Base-by-base conservation (phyloP, 371 early-diverging fungal genomes). In the Mucor racemosus region DNA sequence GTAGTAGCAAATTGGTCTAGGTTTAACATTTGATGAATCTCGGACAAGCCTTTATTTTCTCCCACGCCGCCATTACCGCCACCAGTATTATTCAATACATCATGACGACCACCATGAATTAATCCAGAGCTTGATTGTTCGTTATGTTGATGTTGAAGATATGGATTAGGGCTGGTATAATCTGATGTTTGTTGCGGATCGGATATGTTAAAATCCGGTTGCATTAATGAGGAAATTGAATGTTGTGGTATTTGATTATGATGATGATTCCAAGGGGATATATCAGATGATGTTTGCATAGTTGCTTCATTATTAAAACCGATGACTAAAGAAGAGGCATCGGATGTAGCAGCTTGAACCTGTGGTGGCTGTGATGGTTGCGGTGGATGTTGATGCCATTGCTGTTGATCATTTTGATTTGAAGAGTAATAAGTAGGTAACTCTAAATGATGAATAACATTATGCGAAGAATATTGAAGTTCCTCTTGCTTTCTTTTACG, bases 41-140 rank as follows among this genome's bases (percentile, higher is more conserved):
- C 62, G 13, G 56, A 53, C 53, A 53, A 6, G 14, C 53, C 31
- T 53, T 53, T 31, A 31, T 67, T 67, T 67, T 67, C 67, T 67
- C 67, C 67, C 67, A 67, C 67, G 62, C 64, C 64, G 21, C 53
- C 56, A 41, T 41, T 31, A 31, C 6, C 44, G 7, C 17, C 44
- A 44, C 44, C 17, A 17, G 26, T 21, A 10, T 13, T 53, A 53
- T 50, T 9, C 19, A 26, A 21, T 26, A 50, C 13, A 50, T 31
- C 31, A 53, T 53, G 21, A 31, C 53, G 31, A 11, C 53, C 53
- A 26, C 14, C 53, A 53, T 53, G 53, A 13, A 31, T 53, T 31
- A 53, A 19, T 7, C 46, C 46, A 19, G 46, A 8, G 17, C 46
- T 46, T 4, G 46, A 46, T 6, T 46, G 46, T 10, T 46, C 46